phyloP scores from a whole-genome alignment of 2,329 filamentous ascomycete species.

The Xylaria digitata region DNA sequence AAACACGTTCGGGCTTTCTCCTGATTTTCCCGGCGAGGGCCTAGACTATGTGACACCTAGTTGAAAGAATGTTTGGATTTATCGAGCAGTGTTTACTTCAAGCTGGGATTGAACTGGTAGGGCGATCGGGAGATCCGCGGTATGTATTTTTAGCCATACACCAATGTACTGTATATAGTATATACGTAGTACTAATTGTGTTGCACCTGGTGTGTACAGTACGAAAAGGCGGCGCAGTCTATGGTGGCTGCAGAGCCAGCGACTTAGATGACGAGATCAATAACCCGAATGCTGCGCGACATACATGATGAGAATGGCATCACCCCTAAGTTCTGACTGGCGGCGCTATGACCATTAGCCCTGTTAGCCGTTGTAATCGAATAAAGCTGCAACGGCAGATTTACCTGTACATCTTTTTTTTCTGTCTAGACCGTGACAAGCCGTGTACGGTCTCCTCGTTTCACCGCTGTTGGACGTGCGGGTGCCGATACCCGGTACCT shows the following conservation, averaged over 20 bases:
- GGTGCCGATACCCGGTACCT: slow-evolving; percentile 23
- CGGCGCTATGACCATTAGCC: slow-evolving; percentile 1
- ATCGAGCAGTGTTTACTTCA: not conserved
- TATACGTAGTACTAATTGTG: not conserved
- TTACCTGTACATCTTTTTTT: not conserved
- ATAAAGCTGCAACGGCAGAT: not conserved
- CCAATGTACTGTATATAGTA: not conserved
- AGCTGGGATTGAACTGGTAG: not conserved
- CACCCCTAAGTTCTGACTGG: slow-evolving; percentile 2
- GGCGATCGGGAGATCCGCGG: not conserved
- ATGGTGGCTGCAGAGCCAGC: slow-evolving; percentile 23
- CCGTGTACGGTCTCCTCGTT: not conserved
- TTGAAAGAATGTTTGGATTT: too few relatives aligned
- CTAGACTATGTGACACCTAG: slow-evolving; percentile 1
- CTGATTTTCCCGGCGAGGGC: not conserved
- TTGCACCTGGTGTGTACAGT: slow-evolving; percentile 7
- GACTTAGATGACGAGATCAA: slow-evolving; percentile 35
- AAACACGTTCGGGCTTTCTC: not conserved
- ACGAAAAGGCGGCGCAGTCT: slow-evolving; percentile 2
- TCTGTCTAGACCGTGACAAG: not conserved
- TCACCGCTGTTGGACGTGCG: not conserved
- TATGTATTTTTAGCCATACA: slow-evolving; percentile 7
- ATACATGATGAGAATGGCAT: slow-evolving; percentile 27
- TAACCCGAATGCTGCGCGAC: slow-evolving; percentile 33
- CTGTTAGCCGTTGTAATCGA: not conserved